Percentiles rank a stretch among this genome's conserved stretches.
Conservation (phyloP, 2,329 filamentous ascomycete species). For the Trichoderma brevicompactum region DNA sequence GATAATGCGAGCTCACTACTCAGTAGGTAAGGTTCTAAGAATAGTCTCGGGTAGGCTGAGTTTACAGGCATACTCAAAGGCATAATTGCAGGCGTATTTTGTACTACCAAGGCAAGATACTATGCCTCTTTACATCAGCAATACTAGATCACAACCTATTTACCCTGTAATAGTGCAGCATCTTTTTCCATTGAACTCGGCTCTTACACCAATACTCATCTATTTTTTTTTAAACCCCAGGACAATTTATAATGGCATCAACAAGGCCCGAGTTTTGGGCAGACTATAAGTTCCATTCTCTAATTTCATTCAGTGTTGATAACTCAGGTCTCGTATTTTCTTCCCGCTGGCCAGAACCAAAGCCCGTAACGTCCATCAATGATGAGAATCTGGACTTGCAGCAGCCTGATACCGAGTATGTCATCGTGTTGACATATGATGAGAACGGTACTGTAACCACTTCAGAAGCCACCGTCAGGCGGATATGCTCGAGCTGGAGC, state of each 20-base stretch:
- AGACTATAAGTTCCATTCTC: background rate
- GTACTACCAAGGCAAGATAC: too few relatives aligned
- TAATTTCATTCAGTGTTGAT: background rate
- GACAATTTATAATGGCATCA: background rate
- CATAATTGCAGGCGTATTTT: too few relatives aligned
- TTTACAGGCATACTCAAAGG: too few relatives aligned
- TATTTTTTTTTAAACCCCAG: too few relatives aligned
- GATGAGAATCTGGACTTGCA: background rate
- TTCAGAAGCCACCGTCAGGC: background rate
- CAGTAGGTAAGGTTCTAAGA: too few relatives aligned
- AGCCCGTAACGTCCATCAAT: background rate
- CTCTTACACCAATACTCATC: too few relatives aligned
- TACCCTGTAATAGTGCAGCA: too few relatives aligned
- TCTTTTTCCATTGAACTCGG: too few relatives aligned
- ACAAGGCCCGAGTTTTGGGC: background rate
- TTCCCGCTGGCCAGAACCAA: background rate
- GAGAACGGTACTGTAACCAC: background rate
- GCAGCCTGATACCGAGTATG: background rate
- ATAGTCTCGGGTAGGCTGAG: too few relatives aligned
- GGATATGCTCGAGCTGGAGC: background rate
- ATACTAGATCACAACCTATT: too few relatives aligned
- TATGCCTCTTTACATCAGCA: too few relatives aligned
- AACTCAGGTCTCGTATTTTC: background rate
- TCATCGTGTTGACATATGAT: background rate
- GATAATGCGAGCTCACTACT: too few relatives aligned